These are phyloP conservation scores for Leccinellum albellum DNA, from an alignment of 768 basidiomycete genomes.

Conservation along the genomic window DNA sequence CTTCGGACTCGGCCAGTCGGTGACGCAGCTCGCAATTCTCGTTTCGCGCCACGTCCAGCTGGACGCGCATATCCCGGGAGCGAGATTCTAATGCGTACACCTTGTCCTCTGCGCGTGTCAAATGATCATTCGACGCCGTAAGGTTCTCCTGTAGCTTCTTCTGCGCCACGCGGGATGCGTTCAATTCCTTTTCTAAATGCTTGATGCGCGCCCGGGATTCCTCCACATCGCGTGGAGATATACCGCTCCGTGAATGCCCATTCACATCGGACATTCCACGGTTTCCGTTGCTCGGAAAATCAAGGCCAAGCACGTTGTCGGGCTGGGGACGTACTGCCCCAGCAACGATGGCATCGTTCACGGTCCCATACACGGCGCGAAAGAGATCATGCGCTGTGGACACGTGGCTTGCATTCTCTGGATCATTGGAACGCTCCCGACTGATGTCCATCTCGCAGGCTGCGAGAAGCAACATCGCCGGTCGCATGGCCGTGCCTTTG, in stretches of 20 bases:
- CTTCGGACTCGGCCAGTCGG: conserved; percentile 23
- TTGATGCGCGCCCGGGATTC: conserved; percentile 13
- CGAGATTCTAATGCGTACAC: conserved; percentile 19
- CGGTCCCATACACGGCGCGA: conserved; percentile 28
- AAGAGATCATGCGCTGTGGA: conserved; percentile 28
- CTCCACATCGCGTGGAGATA: not conserved
- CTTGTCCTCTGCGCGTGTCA: conserved; percentile 14
- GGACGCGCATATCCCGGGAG: conserved; percentile 16
- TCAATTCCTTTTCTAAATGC: conserved; percentile 25
- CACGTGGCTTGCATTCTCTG: conserved; percentile 20
- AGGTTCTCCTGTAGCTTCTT: conserved; percentile 20
- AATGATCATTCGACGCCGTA: conserved; percentile 9
- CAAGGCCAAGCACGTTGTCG: conserved; percentile 25
- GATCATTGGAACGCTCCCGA: conserved; percentile 20
- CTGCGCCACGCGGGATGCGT: conserved; percentile 9
- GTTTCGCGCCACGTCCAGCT: conserved; percentile 17
- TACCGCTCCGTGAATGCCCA: not conserved
- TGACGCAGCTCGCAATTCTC: conserved; percentile 24
- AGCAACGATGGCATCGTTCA: conserved; percentile 19
- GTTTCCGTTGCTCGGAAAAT: conserved; percentile 16
- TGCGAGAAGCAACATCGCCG: conserved; percentile 29
- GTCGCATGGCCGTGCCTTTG: conserved; percentile 20
- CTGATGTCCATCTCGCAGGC: conserved; percentile 33
- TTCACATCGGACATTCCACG: not conserved
- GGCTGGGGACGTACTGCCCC: conserved; percentile 9